Percentiles rank a stretch among this genome's conserved stretches.
These are phyloP conservation scores for Epichloe uncinata DNA, from an alignment of 2,329 filamentous ascomycete genomes.

Conservation along the genomic window DNA sequence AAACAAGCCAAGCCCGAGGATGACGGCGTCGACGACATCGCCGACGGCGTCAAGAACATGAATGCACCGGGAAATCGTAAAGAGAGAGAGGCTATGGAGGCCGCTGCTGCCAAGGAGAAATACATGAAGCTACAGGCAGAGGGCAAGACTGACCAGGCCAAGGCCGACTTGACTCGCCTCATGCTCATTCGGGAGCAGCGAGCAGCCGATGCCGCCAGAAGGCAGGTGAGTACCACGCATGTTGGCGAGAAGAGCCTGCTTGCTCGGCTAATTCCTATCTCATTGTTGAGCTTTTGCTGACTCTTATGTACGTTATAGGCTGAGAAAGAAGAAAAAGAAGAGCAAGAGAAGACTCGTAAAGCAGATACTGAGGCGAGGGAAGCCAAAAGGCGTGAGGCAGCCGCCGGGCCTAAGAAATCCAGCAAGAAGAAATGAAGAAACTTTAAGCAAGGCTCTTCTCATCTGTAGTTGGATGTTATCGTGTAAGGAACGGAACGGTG, in stretches of 20 bases:
- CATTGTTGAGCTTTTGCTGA: slow-evolving; percentile 10
- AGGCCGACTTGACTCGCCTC: slow-evolving; percentile 75
- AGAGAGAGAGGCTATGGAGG: slow-evolving; percentile 65
- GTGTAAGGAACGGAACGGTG: background rate
- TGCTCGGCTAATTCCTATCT: background rate
- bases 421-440: slow-evolving; percentile 30
- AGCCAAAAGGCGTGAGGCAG: slow-evolving; percentile 41
- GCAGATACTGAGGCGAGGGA: slow-evolving; percentile 41
- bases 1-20: slow-evolving; percentile 33
- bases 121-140: slow-evolving; percentile 87
- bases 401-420: slow-evolving; percentile 34
- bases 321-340: slow-evolving; percentile 44
- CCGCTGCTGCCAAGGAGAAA: slow-evolving; percentile 74
- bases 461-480: background rate
- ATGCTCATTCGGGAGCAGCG: slow-evolving; percentile 73
- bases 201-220: slow-evolving; percentile 68
- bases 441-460: background rate
- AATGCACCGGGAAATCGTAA: slow-evolving; percentile 33
- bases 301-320: slow-evolving; percentile 25
- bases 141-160: slow-evolving; percentile 93
- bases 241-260: background rate
- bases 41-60: slow-evolving; percentile 43
- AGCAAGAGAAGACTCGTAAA: slow-evolving; percentile 32
- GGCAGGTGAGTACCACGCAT: slow-evolving; percentile 43
- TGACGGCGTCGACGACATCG: slow-evolving; percentile 33